phyloP scores from a whole-genome alignment of 768 basidiomycete species.

The Mycena capillaripes region DNA sequence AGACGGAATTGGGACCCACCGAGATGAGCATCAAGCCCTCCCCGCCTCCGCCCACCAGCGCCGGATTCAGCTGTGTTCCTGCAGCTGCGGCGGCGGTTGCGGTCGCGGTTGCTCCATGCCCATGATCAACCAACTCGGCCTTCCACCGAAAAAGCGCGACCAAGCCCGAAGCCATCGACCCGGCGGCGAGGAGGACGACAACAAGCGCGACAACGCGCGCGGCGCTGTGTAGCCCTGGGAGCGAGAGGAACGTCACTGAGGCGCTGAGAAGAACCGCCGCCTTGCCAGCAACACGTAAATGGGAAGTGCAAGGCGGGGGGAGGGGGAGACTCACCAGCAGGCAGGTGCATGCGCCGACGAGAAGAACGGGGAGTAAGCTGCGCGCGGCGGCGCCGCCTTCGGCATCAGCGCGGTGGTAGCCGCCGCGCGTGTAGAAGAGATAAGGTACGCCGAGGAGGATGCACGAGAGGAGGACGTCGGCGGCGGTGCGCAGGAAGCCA shows the following conservation, averaged over 20 bases:
- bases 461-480: constrained; percentile 72
- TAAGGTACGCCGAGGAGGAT: constrained; percentile 87
- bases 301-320: constrained; percentile 36
- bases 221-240: constrained; percentile 79
- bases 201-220: constrained; percentile 76
- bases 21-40: constrained; percentile 68
- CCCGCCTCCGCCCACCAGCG: constrained; percentile 67
- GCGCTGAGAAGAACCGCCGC: constrained; percentile 86
- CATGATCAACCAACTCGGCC: constrained; percentile 65
- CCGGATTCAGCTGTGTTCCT: constrained; percentile 12
- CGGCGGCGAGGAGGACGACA: constrained; percentile 76
- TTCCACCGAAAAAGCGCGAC: constrained; percentile 81
- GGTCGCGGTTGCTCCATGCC: too few species aligned
- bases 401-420: constrained; percentile 66
- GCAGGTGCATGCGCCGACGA: constrained; percentile 76
- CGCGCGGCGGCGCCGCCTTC: constrained; percentile 66
- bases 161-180: constrained; percentile 78
- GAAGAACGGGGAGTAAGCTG: constrained; percentile 66
- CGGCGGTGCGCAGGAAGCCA: constrained; percentile 60
- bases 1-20: constrained; percentile 47
- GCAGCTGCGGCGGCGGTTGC: constrained; percentile 47
- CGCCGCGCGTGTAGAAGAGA: constrained; percentile 72
- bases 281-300: constrained; percentile 54
- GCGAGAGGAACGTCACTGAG: constrained; percentile 84
- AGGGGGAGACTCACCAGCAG: constrained; percentile 64